Evolutionary conservation across 352 stramenopile species (phyloP).

Genomic region (Globisporangium cederbergense): DNA sequence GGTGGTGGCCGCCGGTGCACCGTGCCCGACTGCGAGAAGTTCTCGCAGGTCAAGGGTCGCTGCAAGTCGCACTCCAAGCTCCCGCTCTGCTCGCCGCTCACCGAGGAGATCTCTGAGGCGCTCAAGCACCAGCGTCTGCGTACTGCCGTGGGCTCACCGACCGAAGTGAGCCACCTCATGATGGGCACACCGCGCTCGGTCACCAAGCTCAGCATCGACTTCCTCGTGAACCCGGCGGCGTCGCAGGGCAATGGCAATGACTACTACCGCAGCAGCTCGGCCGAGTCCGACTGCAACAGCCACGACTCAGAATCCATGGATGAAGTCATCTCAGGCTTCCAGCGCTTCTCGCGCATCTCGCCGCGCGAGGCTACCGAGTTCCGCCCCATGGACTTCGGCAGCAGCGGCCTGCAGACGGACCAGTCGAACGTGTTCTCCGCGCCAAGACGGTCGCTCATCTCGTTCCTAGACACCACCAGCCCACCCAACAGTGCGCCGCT

Average conservation of each 20-base stretch:
- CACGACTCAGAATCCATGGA: constrained; percentile 17
- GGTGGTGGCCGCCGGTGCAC: constrained; percentile 72
- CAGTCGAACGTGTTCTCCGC: not conserved
- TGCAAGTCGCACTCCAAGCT: constrained; percentile 88
- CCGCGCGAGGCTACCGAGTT: constrained; percentile 11
- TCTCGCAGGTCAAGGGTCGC: constrained; percentile 83
- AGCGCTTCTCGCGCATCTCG: constrained; percentile 18
- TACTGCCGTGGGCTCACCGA: constrained; percentile 25
- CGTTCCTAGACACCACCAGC: constrained; percentile 13
- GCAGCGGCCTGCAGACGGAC: not conserved
- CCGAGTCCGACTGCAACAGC: constrained; percentile 14
- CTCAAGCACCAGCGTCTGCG: constrained; percentile 21
- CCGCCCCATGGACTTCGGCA: not conserved
- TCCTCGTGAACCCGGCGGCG: constrained; percentile 38
- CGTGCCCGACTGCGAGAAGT: constrained; percentile 78
- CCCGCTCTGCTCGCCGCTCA: constrained; percentile 17
- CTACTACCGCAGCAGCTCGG: not conserved
- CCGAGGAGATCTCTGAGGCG: constrained; percentile 15
- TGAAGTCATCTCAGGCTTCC: constrained; percentile 17
- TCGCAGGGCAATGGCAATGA: constrained; percentile 5
- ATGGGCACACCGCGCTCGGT: constrained; percentile 26
- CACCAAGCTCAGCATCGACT: constrained; percentile 56
- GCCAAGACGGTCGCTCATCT: constrained; percentile 9
- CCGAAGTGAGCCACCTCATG: constrained; percentile 14
- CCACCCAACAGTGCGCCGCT: not conserved